phyloP scores from a whole-genome alignment of 345 rosid genomes.

The Populus davidiana region DNA sequence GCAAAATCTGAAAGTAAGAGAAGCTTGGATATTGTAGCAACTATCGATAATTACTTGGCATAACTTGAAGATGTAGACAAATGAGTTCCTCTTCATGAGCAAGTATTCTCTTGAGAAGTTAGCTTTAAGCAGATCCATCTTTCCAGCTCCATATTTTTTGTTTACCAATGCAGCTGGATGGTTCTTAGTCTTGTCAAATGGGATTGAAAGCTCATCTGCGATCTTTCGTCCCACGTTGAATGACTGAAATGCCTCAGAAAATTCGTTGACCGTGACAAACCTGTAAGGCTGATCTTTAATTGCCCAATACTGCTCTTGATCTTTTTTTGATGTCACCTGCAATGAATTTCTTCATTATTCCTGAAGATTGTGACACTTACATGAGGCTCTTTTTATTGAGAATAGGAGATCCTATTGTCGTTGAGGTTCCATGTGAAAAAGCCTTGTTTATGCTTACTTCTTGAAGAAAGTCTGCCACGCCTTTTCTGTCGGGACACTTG shows the following conservation, averaged over 20 bases:
- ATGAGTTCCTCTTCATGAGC: conserved; percentile 63
- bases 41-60: conserved; percentile 40
- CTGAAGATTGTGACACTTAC: background rate
- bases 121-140: conserved; percentile 51
- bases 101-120: conserved; percentile 48
- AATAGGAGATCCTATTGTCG: background rate
- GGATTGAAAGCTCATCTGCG: conserved; percentile 40
- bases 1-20: background rate
- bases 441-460: conserved; percentile 38
- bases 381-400: no score
- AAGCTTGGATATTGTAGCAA: background rate
- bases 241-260: conserved; percentile 51
- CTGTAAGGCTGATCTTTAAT: conserved; percentile 43
- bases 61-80: conserved; percentile 50
- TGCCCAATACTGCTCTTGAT: conserved; percentile 68
- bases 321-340: conserved; percentile 75
- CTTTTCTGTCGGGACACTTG: conserved; percentile 74
- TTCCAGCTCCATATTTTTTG: conserved; percentile 45
- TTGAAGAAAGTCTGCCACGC: conserved; percentile 71
- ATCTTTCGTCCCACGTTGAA: conserved; percentile 38
- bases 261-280: conserved; percentile 44
- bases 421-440: background rate
- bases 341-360: background rate
- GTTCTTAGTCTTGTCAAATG: conserved; percentile 46
- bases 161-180: conserved; percentile 60